Conservation (phyloP, 352 stramenopile species). For the Pseudoperonospora humuli region DNA sequence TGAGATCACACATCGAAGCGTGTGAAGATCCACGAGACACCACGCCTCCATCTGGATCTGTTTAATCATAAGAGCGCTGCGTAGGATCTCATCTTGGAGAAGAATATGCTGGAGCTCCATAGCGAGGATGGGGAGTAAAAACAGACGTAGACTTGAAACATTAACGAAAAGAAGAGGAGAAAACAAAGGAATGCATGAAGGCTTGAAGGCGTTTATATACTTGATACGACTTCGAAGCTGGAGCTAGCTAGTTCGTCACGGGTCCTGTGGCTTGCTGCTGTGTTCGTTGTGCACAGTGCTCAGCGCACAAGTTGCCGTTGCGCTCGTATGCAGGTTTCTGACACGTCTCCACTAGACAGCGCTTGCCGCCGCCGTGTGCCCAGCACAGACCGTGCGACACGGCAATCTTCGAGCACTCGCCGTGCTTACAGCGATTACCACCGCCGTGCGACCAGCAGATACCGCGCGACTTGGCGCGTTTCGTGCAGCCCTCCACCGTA, state of each 20-base stretch:
- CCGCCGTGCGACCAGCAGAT: slow-evolving; percentile 83
- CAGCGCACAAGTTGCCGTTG: slow-evolving; percentile 39
- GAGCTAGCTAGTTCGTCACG: not conserved
- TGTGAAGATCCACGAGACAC: too few relatives aligned
- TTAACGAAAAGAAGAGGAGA: not conserved
- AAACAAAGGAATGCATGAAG: not conserved
- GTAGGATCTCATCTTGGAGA: too few relatives aligned
- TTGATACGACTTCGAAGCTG: not conserved
- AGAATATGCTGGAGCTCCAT: too few relatives aligned
- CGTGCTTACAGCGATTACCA: slow-evolving; percentile 49
- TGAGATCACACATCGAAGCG: too few relatives aligned
- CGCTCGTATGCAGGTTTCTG: slow-evolving; percentile 42
- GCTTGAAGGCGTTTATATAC: not conserved
- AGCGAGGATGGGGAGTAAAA: not conserved
- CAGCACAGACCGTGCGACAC: slow-evolving; percentile 45
- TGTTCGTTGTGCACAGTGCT: slow-evolving; percentile 23
- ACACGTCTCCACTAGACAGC: slow-evolving; percentile 32
- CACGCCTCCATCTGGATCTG: too few relatives aligned
- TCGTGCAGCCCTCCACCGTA: slow-evolving; percentile 41
- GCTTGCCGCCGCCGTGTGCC: slow-evolving; percentile 45
- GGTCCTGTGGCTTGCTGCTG: not conserved
- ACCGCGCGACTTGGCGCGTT: slow-evolving; percentile 68
- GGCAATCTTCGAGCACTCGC: slow-evolving; percentile 47
- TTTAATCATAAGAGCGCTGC: too few relatives aligned
- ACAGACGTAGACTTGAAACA: too few relatives aligned